Evolutionary conservation across 441 rosid genomes (phyloP).

Genomic region (Syzygium malaccense): DNA sequence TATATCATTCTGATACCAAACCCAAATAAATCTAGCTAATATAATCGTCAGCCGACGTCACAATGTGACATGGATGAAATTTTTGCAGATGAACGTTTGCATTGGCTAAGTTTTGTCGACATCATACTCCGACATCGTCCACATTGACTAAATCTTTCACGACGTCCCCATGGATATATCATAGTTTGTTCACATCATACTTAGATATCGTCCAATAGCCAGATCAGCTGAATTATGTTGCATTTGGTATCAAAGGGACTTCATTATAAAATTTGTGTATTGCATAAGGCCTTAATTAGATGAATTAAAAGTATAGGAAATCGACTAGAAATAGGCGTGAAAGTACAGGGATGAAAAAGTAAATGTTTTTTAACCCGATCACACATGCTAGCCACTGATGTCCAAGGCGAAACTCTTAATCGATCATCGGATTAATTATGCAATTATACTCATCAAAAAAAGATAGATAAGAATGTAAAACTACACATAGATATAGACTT

Average conservation of each 20-base stretch:
- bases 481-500: not conserved
- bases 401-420: not conserved
- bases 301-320: not conserved
- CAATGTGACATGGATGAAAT: not conserved
- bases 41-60: fast-evolving
- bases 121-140: not conserved
- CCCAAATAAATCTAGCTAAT: not conserved
- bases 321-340: not conserved
- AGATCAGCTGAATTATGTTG: not conserved
- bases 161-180: not conserved
- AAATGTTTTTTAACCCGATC: not conserved
- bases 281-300: not conserved
- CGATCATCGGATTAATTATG: not conserved
- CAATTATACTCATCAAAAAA: not conserved
- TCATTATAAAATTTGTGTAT: not conserved
- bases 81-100: fast-evolving
- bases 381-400: not conserved
- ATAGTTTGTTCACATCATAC: not conserved
- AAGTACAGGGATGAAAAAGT: not conserved
- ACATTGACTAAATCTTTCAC: not conserved
- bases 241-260: not conserved
- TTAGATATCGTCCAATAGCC: not conserved
- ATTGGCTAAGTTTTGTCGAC: not conserved
- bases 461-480: not conserved
- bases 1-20: not conserved